Evolutionary conservation across 805 yeast species (phyloP), one percentile per base, ranked within the genome.

Genomic region (Ogataea populi-albae): DNA sequence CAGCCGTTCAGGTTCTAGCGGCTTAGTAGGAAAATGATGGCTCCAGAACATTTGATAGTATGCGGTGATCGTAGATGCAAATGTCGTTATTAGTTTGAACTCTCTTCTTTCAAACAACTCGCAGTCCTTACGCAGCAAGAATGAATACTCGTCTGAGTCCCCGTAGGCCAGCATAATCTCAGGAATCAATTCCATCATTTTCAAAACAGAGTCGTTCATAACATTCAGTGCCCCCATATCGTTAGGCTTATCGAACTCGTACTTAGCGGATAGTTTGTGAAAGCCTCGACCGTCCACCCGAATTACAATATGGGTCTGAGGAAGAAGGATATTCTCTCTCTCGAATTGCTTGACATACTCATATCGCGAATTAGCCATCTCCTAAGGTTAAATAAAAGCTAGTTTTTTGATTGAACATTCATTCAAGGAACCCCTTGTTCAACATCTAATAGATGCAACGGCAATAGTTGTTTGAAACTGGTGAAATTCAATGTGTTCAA

Each of bases 221-320:
- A 88, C 73, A 2, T 66, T 62, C 21, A 93, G 59, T 0, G 98
- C 98, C 17, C 77, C 56, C 18, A 59, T 42, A 61, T 93, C 98
- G 54, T 93, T 93, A 3, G 98, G 98, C 55, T 93, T 93, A 2
- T 59, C 75, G 58, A 93, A 91, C 3, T 75, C 61, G 58, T 93
- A 93, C 38, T 65, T 62, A 23, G 71, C 71, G 2, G 95, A 79
- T 49, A 93, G 82, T 49, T 78, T 81, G 62, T 93, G 98, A 57
- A 93, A 93, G 17, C 96, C 95, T 45, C 93, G 75, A 1, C 98
- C 98, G 54, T 93, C 98, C 0, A 93, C 78, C 27, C 98, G 69
- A 3, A 93, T 75, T 7, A 93, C 81, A 6, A 93, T 79, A 59
- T 80, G 81, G 0, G 94, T 78, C 39, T 86, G 82, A 2, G 89